Base-by-base conservation (phyloP, 1,284 basidiomycete species). In the Pseudozyma hubeiensis region DNA sequence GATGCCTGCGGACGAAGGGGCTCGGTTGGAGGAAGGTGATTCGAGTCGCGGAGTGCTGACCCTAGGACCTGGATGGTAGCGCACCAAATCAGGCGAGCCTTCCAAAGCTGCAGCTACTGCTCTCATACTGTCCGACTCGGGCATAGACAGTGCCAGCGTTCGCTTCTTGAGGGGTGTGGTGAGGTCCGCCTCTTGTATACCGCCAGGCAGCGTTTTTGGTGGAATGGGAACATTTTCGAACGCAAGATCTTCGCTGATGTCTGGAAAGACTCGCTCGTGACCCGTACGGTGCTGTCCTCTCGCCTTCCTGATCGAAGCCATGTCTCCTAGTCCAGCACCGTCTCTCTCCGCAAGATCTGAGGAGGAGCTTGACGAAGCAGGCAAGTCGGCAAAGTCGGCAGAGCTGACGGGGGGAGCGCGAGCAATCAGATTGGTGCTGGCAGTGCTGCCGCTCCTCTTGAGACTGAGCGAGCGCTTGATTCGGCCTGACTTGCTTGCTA, bases 341-440 rank as follows among this genome's bases (percentile, higher is more conserved):
- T 35, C 47, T 39, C 40, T 58, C 19, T 46, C 43, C 0, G 57
- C 43, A 4, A 70, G 14, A 16, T 63, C 62, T 0, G 67, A 70
- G 4, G 48, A 50, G 14, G 55, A 61, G 49, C 59, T 67, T 5
- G 64, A 68, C 14, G 55, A 62, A 5, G 41, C 57, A 5, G 68
- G 68, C 35, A 55, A 30, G 19, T 73, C 64, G 17, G 72, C 55
- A 53, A 73, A 70, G 43, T 77, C 71, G 14, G 58, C 65, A 4
- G 74, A 77, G 59, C 70, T 73, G 7, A 77, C 74, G 7, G 74
- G 74, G 13, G 74, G 70, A 14, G 74, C 74, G n/a, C 74, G 62
- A 7, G 64, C 55, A 9, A 64, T 64, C 8, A 77, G 66, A 9
- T 59, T 69, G 9, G 64, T 50, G 41, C 64, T 62, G 0, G 65